Conservation (phyloP, 768 basidiomycete species). For the Serendipita sp. region DNA sequence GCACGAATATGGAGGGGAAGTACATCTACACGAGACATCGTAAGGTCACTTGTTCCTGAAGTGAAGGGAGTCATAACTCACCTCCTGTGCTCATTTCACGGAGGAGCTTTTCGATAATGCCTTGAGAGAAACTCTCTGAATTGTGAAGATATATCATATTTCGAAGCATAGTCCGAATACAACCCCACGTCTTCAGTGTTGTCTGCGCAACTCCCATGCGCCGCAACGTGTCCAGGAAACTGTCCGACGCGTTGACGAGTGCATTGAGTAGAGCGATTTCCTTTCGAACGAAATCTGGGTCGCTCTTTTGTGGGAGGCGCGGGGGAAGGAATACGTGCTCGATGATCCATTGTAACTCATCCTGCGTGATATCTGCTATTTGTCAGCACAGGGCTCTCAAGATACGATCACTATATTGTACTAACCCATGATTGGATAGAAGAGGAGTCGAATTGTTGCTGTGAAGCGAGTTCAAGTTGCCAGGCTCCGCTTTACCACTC, state of each 20-base stretch:
- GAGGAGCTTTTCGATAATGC: not conserved
- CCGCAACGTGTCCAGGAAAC: no score
- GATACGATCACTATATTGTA: no score
- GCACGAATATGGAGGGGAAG: constrained; percentile 25
- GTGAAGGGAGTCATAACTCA: not conserved
- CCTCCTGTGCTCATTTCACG: not conserved
- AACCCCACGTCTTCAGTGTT: no score
- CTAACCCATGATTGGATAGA: no score
- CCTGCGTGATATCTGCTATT: not conserved
- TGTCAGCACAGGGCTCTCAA: no score
- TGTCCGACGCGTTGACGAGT: no score
- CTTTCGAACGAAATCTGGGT: constrained; percentile 14
- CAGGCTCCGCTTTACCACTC: no score
- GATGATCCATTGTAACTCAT: constrained; percentile 19
- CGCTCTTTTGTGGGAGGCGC: constrained; percentile 11
- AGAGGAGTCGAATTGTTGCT: no score
- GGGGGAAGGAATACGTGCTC: constrained; percentile 31
- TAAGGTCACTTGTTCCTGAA: constrained; percentile 2
- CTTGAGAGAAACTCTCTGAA: not conserved
- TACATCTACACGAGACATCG: constrained; percentile 21
- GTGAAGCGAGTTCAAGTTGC: no score
- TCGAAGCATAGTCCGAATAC: not conserved
- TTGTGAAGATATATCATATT: not conserved
- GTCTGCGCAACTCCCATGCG: no score
- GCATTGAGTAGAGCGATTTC: constrained; percentile 15